Evolutionary conservation across 805 yeast genomes (phyloP), one percentile per base, ranked within the genome.

Genomic region (Saturnispora sanitii): DNA sequence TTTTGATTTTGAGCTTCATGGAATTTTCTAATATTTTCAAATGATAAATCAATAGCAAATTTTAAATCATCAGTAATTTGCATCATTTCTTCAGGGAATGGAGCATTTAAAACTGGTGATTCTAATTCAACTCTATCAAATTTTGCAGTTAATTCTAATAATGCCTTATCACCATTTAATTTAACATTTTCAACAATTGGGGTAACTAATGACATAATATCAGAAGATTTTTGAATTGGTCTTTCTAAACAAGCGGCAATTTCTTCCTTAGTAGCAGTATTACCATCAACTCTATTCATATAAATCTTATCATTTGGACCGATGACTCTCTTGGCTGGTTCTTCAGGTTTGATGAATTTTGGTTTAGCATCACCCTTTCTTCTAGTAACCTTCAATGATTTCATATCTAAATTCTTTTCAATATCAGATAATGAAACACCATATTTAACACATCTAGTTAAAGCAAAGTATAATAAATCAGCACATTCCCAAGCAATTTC

Each of bases 401-500:
- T 92, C 57, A 79, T 61, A 55, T 85, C 88, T 55, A 92, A 70
- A 61, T 90, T 86, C 50, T 69, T 71, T 64, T 88, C 96, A 34
- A 92, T 78, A 52, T 88, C 96, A 7, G 72, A 66, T 53, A 87
- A 65, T 20, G 81, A 64, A 25, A 92, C 95, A 25, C 90, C 96
- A 52, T 77, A 68, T 60, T 83, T 73, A 38, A 67, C 66, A 50
- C 76, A 70, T 65, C 71, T 69, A 8, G 70, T 63, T 61, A 75
- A 52, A 5, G 72, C 73, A 56, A 75, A 75, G 52, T 75, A 75
- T 21, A 75, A 48, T 58, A 92, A 69, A 60, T 92, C 98, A 7
- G 98, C 98, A 40, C 94, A 90, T 65, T 92, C 98, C 96, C 96
- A 92, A 0, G 97, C 82, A 41, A 86, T 73, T 43, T 90, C 67